Percentiles rank a stretch among this genome's conserved stretches.
Evolutionary conservation across 2,329 filamentous ascomycete genomes (phyloP).

Genomic region (Phyllachora maydis): DNA sequence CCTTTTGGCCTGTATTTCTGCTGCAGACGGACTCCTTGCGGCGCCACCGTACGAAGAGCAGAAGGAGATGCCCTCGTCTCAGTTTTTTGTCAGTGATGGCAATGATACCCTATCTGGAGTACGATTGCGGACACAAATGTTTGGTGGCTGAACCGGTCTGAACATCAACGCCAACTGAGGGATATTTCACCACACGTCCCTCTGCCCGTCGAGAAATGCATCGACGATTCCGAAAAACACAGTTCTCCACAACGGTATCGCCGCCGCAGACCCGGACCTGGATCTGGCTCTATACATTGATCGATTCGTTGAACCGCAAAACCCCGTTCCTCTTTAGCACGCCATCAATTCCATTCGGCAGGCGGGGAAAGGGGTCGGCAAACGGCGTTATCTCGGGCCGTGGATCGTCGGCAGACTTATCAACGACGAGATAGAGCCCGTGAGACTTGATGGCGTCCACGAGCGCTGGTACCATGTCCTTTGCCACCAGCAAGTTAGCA

Average conservation of each 20-base stretch:
- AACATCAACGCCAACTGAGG: too few species aligned
- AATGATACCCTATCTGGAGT: too few species aligned
- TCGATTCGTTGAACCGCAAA: conserved; percentile 79
- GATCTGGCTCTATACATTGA: conserved; percentile 48
- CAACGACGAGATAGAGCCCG: conserved; percentile 76
- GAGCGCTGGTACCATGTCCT: conserved; percentile 86
- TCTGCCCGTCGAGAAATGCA: background rate
- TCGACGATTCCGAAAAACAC: background rate
- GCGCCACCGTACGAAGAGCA: too few species aligned
- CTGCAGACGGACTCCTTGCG: too few species aligned
- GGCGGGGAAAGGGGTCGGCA: conserved; percentile 30
- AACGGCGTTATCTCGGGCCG: conserved; percentile 15
- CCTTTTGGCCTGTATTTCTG: too few species aligned
- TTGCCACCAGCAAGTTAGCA: conserved; percentile 2
- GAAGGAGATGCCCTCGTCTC: too few species aligned
- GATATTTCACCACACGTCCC: too few species aligned
- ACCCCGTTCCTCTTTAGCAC: conserved; percentile 72
- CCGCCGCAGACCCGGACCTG: background rate
- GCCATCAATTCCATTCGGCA: conserved; percentile 73
- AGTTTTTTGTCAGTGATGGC: too few species aligned
- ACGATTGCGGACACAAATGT: too few species aligned
- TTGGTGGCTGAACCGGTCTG: too few species aligned
- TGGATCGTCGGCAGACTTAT: conserved; percentile 50
- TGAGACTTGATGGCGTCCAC: conserved; percentile 89
- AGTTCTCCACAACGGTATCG: background rate